Conservation (phyloP, 805 yeast genomes). For the Cyberlindnera euphorbiiphila region DNA sequence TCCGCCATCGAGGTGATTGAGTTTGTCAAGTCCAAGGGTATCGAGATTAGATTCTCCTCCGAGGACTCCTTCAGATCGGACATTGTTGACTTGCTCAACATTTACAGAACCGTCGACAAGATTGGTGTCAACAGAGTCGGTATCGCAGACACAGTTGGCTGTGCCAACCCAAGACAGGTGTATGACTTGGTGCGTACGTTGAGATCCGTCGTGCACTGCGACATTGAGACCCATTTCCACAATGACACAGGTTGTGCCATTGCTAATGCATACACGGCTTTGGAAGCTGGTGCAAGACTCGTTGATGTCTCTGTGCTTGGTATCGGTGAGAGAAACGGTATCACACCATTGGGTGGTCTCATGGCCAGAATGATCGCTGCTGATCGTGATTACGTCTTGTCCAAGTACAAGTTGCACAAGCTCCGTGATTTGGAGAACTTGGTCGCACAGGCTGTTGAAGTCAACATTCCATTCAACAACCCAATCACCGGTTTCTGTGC, state of each 20-base stretch:
- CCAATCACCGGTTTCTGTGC: slow-evolving; percentile 99
- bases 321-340: slow-evolving; percentile 98
- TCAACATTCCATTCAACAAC: slow-evolving; percentile 95
- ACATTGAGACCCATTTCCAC: slow-evolving; percentile 98
- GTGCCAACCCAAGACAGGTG: slow-evolving; percentile 99
- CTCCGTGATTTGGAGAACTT: slow-evolving; percentile 92
- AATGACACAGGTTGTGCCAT: slow-evolving; percentile 99
- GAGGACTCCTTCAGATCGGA: slow-evolving; percentile 98
- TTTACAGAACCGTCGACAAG: slow-evolving; percentile 93
- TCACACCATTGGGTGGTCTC: slow-evolving; percentile 94
- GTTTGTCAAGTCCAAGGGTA: slow-evolving; percentile 93
- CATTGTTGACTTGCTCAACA: slow-evolving; percentile 89
- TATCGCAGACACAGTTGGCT: slow-evolving; percentile 98
- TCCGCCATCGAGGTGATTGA: slow-evolving; percentile 95
- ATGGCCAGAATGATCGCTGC: slow-evolving; percentile 99
- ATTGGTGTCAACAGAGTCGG: slow-evolving; percentile 98
- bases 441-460: slow-evolving; percentile 97
- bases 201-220: slow-evolving; percentile 91
- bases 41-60: slow-evolving; percentile 93
- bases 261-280: slow-evolving; percentile 96
- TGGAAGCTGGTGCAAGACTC: slow-evolving; percentile 95
- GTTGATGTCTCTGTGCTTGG: slow-evolving; percentile 96
- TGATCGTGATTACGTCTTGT: slow-evolving; percentile 90
- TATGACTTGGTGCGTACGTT: slow-evolving; percentile 93
- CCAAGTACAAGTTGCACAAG: slow-evolving; percentile 93